Base-by-base conservation (phyloP, 2,329 filamentous ascomycete genomes). In the Paracamarosporium sp. region DNA sequence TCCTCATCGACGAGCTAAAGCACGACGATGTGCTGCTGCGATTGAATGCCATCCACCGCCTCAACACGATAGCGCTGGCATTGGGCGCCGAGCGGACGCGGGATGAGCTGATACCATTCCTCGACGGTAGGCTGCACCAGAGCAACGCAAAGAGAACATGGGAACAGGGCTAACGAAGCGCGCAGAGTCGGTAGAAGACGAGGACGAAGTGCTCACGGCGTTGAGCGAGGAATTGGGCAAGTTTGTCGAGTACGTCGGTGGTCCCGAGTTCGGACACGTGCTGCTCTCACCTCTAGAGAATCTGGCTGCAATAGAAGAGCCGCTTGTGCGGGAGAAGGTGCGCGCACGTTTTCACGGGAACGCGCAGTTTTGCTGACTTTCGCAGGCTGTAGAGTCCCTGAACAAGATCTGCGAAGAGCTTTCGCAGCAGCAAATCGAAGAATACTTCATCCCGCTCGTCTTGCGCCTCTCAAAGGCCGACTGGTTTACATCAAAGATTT, bases 401-500 rank as follows among this genome's bases (percentile, higher is more conserved):
- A 99, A 99, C 87, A 99, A 97, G 83, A 98, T 99, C 78, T 98
- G 95, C 86, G 88, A 89, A 75, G 88, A 97, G 77, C 86, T 99
- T 55, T 96, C 93, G 50, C 83, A 92, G 70, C 86, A 92, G 78
- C 95, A 99, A 82, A 90, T 98, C 75, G 95, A 99, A 83, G 92
- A 97, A 73, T 91, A 93, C 80, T 98, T 98, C 82, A 94, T 99
- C 69, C 95, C 95, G 61, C 89, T 99, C 74, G 93, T 93, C 59
- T 87, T 96, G 74, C 92, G 95, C 75, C 91, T 99, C 61, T 96
- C 95, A 65, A 99, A 98, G 86, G 95, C 95, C 80, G 95, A 99
- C 81, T 99, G 95, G 95, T 99, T 99, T 80, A 99, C 95, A 56
- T 98, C 95, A 65, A 99, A 98, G 82, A 95, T 99, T 65, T 99